Base-by-base conservation (phyloP, 129 eudicot species). In the Flaveria ramosissima region DNA sequence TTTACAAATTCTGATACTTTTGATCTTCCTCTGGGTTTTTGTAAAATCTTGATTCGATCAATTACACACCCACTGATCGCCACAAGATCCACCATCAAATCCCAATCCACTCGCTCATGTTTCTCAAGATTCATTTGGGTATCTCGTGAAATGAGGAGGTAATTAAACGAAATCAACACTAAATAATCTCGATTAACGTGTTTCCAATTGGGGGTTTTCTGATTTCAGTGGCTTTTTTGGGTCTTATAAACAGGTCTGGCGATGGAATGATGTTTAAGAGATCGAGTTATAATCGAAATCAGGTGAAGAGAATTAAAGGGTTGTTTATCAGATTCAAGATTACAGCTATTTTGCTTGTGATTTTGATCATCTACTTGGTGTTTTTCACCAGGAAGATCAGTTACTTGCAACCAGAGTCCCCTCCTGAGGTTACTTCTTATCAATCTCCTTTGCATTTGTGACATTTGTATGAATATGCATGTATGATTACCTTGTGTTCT, bases 301-400 rank as follows among this genome's bases (percentile, higher is more conserved):
- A 81, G 71, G 74, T 88, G 84, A 92, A 84, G 89, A 90, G 84
- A 75, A 83, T 93, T 39, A 81, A 76, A 84, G 89, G 89, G 27
- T 65, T 90, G 72, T 74, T 85, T 46, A 84, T 81, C 26, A 91
- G 80, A 81, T 77, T 91, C n/a, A 69, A 76, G 21, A 41, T 90
- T 62, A 87, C 80, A 19, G 83, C 77, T 61, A 64, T 91, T 36
- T 73, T 90, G 17, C 42, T 89, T 24, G 81, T 91, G 1, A 64
- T 91, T 75, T 81, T 88, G 56, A 81, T 88, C 68, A 68, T 89
- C 70, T 91, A 89, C 61, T 84, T 93, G 55, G 43, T 73, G 8
- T 79, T 83, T 16, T 82, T 85, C 30, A 71, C 95, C 20, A 57
- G 80, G 47, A 82, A 75, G 73, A 72, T 71, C 68, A 78, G 67